Conservation (phyloP, 768 basidiomycete species). For the Pholiota conissans region DNA sequence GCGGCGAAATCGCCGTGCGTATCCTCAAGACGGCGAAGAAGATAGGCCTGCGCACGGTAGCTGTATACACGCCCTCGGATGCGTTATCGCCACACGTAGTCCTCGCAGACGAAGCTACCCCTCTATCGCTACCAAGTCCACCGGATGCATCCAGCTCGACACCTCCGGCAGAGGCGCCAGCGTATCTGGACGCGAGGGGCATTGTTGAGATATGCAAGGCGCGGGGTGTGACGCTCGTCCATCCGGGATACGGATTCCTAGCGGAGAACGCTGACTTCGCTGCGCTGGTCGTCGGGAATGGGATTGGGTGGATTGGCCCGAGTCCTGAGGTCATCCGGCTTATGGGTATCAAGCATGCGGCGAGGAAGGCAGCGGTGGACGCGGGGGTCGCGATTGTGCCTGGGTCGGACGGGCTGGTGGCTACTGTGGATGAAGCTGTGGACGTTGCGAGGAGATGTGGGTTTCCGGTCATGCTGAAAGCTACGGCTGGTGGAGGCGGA, state of each 20-base stretch:
- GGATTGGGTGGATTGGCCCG: conserved; percentile 62
- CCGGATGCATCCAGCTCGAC: background rate
- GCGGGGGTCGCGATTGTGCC: conserved; percentile 57
- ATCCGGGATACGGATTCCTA: conserved; percentile 67
- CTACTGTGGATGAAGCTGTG: conserved; percentile 39
- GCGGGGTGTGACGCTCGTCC: conserved; percentile 48
- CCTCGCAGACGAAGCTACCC: conserved; percentile 50
- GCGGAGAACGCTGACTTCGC: conserved; percentile 66
- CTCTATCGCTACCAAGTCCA: conserved; percentile 24
- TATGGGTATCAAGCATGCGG: conserved; percentile 68
- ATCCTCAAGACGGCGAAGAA: conserved; percentile 56
- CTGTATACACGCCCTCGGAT: conserved; percentile 61
- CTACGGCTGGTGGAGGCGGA: conserved; percentile 69
- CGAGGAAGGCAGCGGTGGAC: conserved; percentile 41
- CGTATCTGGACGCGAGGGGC: conserved; percentile 38
- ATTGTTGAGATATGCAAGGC: conserved; percentile 45
- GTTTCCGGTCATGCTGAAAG: conserved; percentile 66
- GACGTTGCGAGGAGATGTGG: conserved; percentile 42
- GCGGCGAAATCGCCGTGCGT: conserved; percentile 71
- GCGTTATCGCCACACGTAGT: conserved; percentile 57
- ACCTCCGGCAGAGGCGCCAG: conserved; percentile 36
- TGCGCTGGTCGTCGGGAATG: conserved; percentile 39
- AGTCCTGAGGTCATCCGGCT: conserved; percentile 43
- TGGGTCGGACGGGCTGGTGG: conserved; percentile 52
- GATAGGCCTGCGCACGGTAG: conserved; percentile 52